Percentiles rank a stretch among this genome's conserved stretches.
These are phyloP conservation scores for Yamadazyma siamensis DNA, from an alignment of 1,139 yeast species.

Conservation along the genomic window DNA sequence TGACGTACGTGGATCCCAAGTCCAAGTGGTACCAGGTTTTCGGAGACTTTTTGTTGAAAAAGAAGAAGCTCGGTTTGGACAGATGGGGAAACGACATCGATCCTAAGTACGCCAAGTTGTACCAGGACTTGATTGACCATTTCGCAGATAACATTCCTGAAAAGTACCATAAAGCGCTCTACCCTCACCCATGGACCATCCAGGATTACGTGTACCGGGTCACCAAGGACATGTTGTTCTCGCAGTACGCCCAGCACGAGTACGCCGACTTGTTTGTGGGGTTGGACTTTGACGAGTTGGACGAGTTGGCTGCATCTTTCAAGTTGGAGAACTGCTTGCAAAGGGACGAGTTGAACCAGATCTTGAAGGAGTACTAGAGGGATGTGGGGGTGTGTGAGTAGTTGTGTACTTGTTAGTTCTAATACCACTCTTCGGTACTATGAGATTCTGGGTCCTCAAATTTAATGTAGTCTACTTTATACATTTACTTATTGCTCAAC, in stretches of 20 bases:
- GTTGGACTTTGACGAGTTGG: constrained; percentile 38
- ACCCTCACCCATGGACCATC: constrained; percentile 35
- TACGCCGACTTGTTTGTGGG: constrained; percentile 40
- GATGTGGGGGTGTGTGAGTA: neutral
- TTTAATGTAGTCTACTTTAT: no score
- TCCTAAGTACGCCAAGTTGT: constrained; percentile 30
- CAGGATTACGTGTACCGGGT: constrained; percentile 33
- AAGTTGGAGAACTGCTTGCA: constrained; percentile 39
- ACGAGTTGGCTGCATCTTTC: constrained; percentile 46
- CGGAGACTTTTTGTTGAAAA: constrained; percentile 37
- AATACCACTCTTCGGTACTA: no score
- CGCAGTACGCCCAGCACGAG: constrained; percentile 39
- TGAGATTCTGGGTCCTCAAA: no score
- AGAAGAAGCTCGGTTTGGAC: constrained; percentile 41
- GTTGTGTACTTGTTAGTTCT: neutral
- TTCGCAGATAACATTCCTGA: constrained; percentile 33
- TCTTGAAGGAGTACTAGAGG: constrained; percentile 23
- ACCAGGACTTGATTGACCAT: constrained; percentile 29
- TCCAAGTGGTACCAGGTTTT: constrained; percentile 39
- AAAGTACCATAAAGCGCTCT: constrained; percentile 25
- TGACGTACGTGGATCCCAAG: constrained; percentile 39
- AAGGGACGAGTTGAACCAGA: constrained; percentile 38
- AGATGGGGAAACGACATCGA: constrained; percentile 47
- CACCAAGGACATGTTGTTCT: constrained; percentile 36
- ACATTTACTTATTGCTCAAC: no score